phyloP scores from a whole-genome alignment of 768 basidiomycete genomes.

The Leccinum pellstonianum region DNA sequence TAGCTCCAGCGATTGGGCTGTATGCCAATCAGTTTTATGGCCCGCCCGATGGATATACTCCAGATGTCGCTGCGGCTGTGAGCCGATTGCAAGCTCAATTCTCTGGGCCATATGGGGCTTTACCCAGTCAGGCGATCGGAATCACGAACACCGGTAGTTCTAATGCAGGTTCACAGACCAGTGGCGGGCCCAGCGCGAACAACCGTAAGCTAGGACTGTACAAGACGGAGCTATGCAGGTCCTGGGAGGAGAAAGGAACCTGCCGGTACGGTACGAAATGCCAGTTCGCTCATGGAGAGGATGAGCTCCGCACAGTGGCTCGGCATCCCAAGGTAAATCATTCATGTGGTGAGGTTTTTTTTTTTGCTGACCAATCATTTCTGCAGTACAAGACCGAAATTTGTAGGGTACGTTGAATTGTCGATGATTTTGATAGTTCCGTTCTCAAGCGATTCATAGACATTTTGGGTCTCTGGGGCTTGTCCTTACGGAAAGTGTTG shows the following conservation, averaged over 20 bases:
- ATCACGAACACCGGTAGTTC: too few species aligned
- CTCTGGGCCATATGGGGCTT: conserved; percentile 51
- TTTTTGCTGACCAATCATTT: conserved; percentile 17
- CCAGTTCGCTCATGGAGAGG: conserved; percentile 91
- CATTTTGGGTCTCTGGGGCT: conserved; percentile 92
- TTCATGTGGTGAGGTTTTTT: not conserved
- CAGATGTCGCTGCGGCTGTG: conserved; percentile 58
- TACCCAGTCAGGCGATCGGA: conserved; percentile 44
- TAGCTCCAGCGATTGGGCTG: conserved; percentile 52
- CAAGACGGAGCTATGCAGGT: conserved; percentile 87
- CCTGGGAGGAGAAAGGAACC: conserved; percentile 89
- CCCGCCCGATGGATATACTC: conserved; percentile 54
- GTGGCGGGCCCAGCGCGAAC: conserved; percentile 80
- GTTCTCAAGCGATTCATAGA: conserved; percentile 42
- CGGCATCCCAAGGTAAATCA: conserved; percentile 81
- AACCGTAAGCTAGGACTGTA: conserved; percentile 89
- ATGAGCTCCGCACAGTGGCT: conserved; percentile 79
- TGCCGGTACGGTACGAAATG: conserved; percentile 88
- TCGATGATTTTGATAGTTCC: not conserved
- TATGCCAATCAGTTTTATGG: conserved; percentile 73
- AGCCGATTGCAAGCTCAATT: conserved; percentile 59
- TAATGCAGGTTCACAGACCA: conserved; percentile 20
- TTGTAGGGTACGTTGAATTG: conserved; percentile 62
- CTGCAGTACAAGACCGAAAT: conserved; percentile 90
- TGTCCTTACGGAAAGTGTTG: conserved; percentile 92